Evolutionary conservation across 768 basidiomycete genomes (phyloP), one percentile per base, ranked within the genome.

Genomic region (Lentinula lateritia): DNA sequence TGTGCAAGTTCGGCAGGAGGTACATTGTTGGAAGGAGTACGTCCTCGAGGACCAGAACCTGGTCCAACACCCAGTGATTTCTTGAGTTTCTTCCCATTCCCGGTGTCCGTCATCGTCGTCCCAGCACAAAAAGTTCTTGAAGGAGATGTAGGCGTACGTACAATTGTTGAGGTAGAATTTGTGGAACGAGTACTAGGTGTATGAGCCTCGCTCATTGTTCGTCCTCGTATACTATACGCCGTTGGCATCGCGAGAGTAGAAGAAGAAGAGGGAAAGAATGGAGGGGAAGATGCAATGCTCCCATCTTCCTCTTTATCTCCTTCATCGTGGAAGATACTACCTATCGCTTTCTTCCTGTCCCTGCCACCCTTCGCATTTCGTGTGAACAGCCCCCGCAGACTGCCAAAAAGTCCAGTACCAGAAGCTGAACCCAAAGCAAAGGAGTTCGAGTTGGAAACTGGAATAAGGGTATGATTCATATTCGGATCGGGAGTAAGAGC

Each of bases 281-380:
- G 56, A 8, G 66, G 45, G 12, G 65, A 62, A 28, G 64, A 43
- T 65, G 46, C 64, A 59, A 45, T 15, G 20, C 46, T 45, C 12
- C 50, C 52, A 38, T 52, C 18, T 48, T 48, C 53, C 60, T 58
- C 56, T 8, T 45, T 28, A 23, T 23, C 1, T 2, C 23, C 23
- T 16, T 36, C 42, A 16, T 52, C 61, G 58, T 32, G 62, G 64
- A 23, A 55, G 46, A 69, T 28, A 0, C 36, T 62, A 50, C 61
- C 67, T 58, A 68, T 15, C 53, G 70, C 71, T 46, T 57, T 62
- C 39, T 69, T 67, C 32, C 57, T 60, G n/a, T 59, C 50, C 45
- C 42, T 59, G 4, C 60, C 52, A 5, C 32, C 41, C 20, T 20
- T 46, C 6, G 20, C 42, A 45, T 41, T 10, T 10, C 56, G 56